Conservation (phyloP, 345 rosid species). For the Gossypium bickii region DNA sequence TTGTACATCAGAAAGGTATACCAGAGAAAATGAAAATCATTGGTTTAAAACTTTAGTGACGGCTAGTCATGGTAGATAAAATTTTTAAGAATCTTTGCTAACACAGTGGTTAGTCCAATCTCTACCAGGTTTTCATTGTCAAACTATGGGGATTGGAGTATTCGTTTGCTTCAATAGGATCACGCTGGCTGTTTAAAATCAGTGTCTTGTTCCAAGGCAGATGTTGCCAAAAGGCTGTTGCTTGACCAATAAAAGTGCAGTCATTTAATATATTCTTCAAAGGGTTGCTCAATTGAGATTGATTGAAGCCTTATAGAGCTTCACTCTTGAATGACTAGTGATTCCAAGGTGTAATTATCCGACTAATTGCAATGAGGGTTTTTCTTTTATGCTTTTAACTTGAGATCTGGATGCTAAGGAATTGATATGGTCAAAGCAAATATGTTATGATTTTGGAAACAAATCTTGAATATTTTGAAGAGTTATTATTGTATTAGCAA, state of each 20-base stretch:
- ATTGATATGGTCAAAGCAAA: background rate
- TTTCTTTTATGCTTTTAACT: background rate
- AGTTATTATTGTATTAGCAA: background rate
- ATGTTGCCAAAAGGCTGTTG: background rate
- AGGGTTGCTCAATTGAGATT: background rate
- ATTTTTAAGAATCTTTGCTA: background rate
- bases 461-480: background rate
- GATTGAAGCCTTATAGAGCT: background rate
- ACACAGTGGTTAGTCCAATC: background rate
- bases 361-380: background rate
- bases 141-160: background rate
- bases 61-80: background rate
- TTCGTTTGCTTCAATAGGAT: background rate
- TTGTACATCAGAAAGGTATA: background rate
- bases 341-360: constrained; percentile 1
- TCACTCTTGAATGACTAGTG: background rate
- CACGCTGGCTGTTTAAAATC: background rate
- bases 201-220: background rate
- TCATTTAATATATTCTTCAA: background rate
- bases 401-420: constrained; percentile 4
- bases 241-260: background rate
- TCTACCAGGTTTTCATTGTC: background rate
- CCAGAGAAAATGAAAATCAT: background rate
- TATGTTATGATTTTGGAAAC: background rate
- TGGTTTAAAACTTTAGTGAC: constrained; percentile 2